Conservation (phyloP, 2,329 filamentous ascomycete species). For the Mollisiaceae sp. region DNA sequence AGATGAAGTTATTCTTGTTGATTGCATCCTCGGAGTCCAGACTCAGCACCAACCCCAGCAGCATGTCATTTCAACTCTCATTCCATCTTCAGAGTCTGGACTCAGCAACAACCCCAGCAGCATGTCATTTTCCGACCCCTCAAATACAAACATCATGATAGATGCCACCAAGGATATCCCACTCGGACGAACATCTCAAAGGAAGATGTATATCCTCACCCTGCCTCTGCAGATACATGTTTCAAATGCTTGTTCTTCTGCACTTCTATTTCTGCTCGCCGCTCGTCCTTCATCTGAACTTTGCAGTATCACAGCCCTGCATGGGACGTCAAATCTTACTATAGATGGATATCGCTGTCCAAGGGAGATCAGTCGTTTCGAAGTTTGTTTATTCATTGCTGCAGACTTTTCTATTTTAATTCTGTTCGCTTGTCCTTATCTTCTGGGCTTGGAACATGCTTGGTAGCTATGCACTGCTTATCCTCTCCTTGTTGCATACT, state of each 20-base stretch:
- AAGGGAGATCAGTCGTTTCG: neutral
- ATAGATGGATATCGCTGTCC: neutral
- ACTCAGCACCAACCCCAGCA: too few relatives aligned
- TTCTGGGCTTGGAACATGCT: neutral
- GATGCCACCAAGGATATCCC: neutral
- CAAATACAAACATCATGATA: neutral
- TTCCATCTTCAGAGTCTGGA: too few relatives aligned
- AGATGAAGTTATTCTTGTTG: too few relatives aligned
- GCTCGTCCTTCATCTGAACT: slow-evolving; percentile 4
- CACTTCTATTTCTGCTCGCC: neutral
- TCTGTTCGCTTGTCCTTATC: neutral
- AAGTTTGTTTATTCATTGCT: neutral
- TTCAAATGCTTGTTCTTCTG: neutral
- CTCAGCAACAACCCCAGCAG: too few relatives aligned
- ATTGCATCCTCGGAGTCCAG: too few relatives aligned
- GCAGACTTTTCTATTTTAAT: neutral
- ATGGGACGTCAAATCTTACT: neutral
- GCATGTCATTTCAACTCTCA: neutral
- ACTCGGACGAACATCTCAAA: neutral
- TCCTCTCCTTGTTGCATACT: too few relatives aligned
- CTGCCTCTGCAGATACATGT: neutral
- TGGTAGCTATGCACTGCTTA: neutral
- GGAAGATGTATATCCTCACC: neutral
- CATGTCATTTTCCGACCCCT: neutral
- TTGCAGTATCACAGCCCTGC: neutral